Evolutionary conservation across 495 filamentous ascomycete species (phyloP).

Genomic region (Penicillium malachiteum): DNA sequence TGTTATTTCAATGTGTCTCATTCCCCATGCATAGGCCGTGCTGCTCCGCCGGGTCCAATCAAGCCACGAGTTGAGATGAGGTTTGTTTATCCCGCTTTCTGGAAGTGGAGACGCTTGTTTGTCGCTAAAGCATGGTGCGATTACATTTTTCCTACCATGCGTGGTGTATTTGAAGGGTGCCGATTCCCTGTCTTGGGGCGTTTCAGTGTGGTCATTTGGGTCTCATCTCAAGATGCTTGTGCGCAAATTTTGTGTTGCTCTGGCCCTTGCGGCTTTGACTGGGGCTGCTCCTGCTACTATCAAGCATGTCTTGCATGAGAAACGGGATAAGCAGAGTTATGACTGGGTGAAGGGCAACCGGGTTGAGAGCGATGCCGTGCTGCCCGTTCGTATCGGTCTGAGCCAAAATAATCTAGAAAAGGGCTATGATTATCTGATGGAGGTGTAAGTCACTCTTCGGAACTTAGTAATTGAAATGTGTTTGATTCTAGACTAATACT

Average conservation of each 20-base stretch:
- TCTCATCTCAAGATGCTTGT: slow-evolving; percentile 14
- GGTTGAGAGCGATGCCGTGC: slow-evolving; percentile 24
- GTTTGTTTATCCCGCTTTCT: not conserved
- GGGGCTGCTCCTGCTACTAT: slow-evolving; percentile 32
- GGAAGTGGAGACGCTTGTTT: slow-evolving; percentile 4
- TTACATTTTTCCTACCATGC: not conserved
- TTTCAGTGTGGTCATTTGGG: not conserved
- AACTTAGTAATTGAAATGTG: not conserved
- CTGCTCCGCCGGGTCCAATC: slow-evolving; percentile 6
- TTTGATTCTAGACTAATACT: slow-evolving; percentile 1
- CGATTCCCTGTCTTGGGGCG: not conserved
- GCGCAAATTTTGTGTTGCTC: slow-evolving; percentile 24
- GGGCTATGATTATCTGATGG: slow-evolving; percentile 29
- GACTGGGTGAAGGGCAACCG: slow-evolving; percentile 37
- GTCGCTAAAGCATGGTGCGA: not conserved
- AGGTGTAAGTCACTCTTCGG: slow-evolving; percentile 14
- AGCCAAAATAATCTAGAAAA: slow-evolving; percentile 30
- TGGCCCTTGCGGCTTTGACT: slow-evolving; percentile 29
- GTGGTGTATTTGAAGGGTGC: not conserved
- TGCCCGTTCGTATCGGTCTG: slow-evolving; percentile 33
- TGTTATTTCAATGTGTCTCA: slow-evolving; percentile 3
- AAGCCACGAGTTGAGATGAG: not conserved
- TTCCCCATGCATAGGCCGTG: slow-evolving; percentile 8
- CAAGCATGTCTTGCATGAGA: slow-evolving; percentile 44
- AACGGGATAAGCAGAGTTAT: slow-evolving; percentile 22